phyloP scores from a whole-genome alignment of 768 basidiomycete genomes.

The Leccinum disarticulatum region DNA sequence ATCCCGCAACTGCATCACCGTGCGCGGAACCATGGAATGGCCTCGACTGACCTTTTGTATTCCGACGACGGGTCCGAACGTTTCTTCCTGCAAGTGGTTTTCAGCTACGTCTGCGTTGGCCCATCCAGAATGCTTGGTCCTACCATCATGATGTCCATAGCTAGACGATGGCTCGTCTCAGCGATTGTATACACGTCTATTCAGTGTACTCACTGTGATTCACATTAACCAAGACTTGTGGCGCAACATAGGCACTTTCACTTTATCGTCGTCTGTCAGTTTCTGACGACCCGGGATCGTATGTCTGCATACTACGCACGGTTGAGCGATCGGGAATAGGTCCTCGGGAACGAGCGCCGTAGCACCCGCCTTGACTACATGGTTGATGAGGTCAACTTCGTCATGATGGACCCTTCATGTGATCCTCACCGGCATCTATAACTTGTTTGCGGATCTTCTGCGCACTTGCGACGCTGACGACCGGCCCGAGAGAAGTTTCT shows the following conservation, averaged over 20 bases:
- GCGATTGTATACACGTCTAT: neutral
- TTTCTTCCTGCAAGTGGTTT: slow-evolving; percentile 61
- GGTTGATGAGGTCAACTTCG: slow-evolving; percentile 2
- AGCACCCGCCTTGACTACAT: slow-evolving; percentile 73
- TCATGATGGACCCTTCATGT: neutral
- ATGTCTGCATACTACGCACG: slow-evolving; percentile 46
- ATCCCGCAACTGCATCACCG: neutral
- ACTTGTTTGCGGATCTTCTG: slow-evolving; percentile 84
- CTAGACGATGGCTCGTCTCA: slow-evolving; percentile 36
- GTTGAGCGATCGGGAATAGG: slow-evolving; percentile 63
- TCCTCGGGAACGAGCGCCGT: slow-evolving; percentile 69
- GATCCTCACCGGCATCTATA: slow-evolving; percentile 67
- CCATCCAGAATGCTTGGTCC: slow-evolving; percentile 4
- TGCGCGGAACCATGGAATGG: neutral
- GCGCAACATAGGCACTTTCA: slow-evolving; percentile 84
- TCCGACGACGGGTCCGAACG: slow-evolving; percentile 91
- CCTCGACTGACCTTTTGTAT: slow-evolving; percentile 92
- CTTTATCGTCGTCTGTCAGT: slow-evolving; percentile 35
- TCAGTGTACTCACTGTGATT: slow-evolving; percentile 65
- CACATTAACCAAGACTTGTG: slow-evolving; percentile 88
- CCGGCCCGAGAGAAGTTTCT: slow-evolving; percentile 86
- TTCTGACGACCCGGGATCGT: neutral
- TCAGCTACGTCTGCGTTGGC: neutral
- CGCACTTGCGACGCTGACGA: slow-evolving; percentile 86
- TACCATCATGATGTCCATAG: slow-evolving; percentile 93